phyloP scores from a whole-genome alignment of 148 eudicot species.

The Chenopodium suecicum region DNA sequence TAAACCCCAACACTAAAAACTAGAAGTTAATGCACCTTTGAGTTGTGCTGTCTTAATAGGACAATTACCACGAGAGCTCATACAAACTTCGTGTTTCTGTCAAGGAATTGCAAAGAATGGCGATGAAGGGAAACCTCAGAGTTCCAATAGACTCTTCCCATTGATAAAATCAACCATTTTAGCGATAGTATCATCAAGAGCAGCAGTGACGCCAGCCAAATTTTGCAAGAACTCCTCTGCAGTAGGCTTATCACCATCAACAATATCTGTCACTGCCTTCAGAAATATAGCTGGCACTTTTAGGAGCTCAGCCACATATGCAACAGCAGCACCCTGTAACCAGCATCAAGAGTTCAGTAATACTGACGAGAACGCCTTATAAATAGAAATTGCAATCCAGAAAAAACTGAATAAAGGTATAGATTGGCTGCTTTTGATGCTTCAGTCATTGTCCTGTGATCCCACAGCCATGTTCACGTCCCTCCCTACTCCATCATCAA shows the following conservation, averaged over 20 bases:
- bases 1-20: neutral
- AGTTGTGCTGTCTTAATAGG: conserved; percentile 17
- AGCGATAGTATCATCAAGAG: conserved; percentile 62
- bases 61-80: conserved; percentile 29
- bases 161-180: conserved; percentile 65
- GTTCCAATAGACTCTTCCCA: conserved; percentile 71
- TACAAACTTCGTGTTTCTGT: conserved; percentile 10
- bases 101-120: conserved; percentile 26
- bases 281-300: conserved; percentile 78
- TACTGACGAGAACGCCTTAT: conserved; percentile 4
- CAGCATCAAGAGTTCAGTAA: conserved; percentile 8
- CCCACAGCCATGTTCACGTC: neutral
- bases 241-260: conserved; percentile 89
- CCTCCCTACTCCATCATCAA: neutral
- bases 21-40: neutral
- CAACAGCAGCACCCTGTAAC: conserved; percentile 92
- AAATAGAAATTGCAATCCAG: neutral
- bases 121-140: conserved; percentile 37
- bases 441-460: neutral
- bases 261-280: conserved; percentile 93
- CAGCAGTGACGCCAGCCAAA: conserved; percentile 64
- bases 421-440: neutral
- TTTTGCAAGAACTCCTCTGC: conserved; percentile 86
- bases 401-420: neutral
- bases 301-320: conserved; percentile 83